Conservation (phyloP, 306 rosid species). For the Coriaria nepalensis region DNA sequence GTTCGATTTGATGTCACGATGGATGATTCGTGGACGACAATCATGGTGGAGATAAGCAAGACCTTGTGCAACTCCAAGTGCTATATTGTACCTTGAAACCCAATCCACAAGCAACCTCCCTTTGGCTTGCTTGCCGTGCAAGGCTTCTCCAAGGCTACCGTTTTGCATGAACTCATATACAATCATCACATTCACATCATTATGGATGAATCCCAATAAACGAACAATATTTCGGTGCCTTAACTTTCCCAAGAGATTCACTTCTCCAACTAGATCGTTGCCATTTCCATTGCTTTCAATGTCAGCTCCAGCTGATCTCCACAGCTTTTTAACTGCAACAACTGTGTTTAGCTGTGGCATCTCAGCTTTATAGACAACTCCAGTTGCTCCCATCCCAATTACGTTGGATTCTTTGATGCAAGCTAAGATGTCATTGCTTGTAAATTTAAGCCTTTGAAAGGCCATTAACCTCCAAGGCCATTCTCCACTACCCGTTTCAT, state of each 20-base stretch:
- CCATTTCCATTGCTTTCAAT: slow-evolving; percentile 63
- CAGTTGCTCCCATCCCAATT: slow-evolving; percentile 85
- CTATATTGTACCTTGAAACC: slow-evolving; percentile 87
- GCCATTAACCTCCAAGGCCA: slow-evolving; percentile 98
- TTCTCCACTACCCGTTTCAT: slow-evolving; percentile 55
- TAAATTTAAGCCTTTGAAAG: slow-evolving; percentile 77
- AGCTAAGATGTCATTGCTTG: slow-evolving; percentile 62
- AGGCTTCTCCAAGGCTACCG: slow-evolving; percentile 84
- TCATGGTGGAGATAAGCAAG: slow-evolving; percentile 95
- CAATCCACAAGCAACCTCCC: slow-evolving; percentile 67
- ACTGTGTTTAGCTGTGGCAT: slow-evolving; percentile 45
- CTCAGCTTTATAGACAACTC: slow-evolving; percentile 83
- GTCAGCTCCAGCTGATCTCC: slow-evolving; percentile 67
- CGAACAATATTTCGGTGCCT: slow-evolving; percentile 88
- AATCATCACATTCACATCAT: slow-evolving; percentile 67
- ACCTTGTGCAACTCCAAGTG: slow-evolving; percentile 87
- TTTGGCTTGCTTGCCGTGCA: slow-evolving; percentile 62
- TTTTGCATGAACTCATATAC: slow-evolving; percentile 81
- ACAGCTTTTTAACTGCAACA: slow-evolving; percentile 79
- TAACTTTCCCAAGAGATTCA: slow-evolving; percentile 67
- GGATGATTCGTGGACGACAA: slow-evolving; percentile 78
- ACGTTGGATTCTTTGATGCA: slow-evolving; percentile 80
- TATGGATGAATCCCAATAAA: slow-evolving; percentile 64
- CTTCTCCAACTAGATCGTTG: slow-evolving; percentile 81
- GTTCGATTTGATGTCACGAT: slow-evolving; percentile 80